Evolutionary conservation across 2,329 filamentous ascomycete species (phyloP).

Genomic region (Paraphoma chrysanthemicola): DNA sequence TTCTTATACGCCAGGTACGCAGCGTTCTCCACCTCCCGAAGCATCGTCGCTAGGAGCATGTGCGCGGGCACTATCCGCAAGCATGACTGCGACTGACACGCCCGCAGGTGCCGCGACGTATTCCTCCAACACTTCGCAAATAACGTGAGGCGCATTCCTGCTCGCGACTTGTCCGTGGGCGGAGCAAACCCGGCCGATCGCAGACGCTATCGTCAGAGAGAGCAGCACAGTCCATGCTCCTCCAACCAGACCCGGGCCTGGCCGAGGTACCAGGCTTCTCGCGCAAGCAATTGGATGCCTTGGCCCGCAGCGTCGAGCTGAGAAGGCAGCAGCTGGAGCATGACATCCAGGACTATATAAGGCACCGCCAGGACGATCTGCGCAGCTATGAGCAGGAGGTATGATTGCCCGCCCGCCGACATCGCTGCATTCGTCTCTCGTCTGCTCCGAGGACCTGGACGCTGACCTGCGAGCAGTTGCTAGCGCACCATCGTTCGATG

Average conservation of each 20-base stretch:
- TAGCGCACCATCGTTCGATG: constrained; percentile 41
- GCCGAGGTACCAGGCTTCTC: constrained; percentile 42
- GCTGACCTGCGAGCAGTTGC: constrained; percentile 42
- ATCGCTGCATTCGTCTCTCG: constrained; percentile 3
- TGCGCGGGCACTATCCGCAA: background rate
- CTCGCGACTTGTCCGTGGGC: constrained; percentile 14
- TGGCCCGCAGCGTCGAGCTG: constrained; percentile 42
- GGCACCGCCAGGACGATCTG: constrained; percentile 42
- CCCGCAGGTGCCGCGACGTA: constrained; percentile 15
- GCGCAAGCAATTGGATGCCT: constrained; percentile 38
- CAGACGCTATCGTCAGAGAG: background rate
- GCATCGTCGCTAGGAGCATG: background rate
- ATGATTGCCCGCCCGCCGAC: constrained; percentile 4
- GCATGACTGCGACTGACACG: constrained; percentile 17
- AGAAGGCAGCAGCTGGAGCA: constrained; percentile 45
- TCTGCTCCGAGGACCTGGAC: constrained; percentile 10
- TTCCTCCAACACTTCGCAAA: background rate
- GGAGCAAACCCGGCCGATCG: constrained; percentile 25
- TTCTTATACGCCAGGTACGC: constrained; percentile 32
- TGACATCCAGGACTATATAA: constrained; percentile 45
- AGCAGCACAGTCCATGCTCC: constrained; percentile 35
- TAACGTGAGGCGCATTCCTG: constrained; percentile 8
- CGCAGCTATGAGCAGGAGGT: constrained; percentile 42
- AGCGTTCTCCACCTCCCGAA: too few relatives aligned
- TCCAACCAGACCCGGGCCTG: constrained; percentile 35